phyloP scores from a whole-genome alignment of 139 green algal genomes.

The Volvox reticuliferus region DNA sequence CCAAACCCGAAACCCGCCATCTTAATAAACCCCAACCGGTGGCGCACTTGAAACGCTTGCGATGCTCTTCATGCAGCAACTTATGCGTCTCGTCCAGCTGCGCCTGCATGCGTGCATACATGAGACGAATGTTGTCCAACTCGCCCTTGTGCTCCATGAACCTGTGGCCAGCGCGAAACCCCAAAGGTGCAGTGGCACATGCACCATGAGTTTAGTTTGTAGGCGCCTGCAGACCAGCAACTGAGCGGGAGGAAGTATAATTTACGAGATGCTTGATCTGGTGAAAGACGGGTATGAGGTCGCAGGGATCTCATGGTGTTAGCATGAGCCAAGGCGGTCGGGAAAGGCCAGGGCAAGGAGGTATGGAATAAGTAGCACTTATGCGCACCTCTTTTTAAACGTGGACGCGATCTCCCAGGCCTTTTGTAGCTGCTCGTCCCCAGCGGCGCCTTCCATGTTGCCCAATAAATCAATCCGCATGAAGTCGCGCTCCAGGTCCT shows the following conservation, averaged over 20 bases:
- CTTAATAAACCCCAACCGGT: too few relatives aligned
- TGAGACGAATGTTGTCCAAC: conserved; percentile 63
- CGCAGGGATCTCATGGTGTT: too few relatives aligned
- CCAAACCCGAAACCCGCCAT: too few relatives aligned
- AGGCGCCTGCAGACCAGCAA: too few relatives aligned
- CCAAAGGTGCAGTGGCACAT: too few relatives aligned
- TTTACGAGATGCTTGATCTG: too few relatives aligned
- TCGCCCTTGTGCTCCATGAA: conserved; percentile 74
- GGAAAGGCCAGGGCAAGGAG: too few relatives aligned
- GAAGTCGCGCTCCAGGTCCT: conserved; percentile 67
- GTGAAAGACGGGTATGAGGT: too few relatives aligned
- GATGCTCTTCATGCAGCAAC: conserved; percentile 66
- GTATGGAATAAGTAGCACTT: too few relatives aligned
- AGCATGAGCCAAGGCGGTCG: too few relatives aligned
- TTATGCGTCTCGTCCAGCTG: conserved; percentile 70
- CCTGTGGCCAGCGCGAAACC: conserved; percentile 27
- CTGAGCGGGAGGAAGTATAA: too few relatives aligned
- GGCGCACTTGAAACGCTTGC: conserved; percentile 50
- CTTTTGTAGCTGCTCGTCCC: conserved; percentile 68
- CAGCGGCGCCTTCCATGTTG: conserved; percentile 23
- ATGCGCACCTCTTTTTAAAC: conserved; percentile 70
- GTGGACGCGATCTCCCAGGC: conserved; percentile 69
- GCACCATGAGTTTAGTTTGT: too few relatives aligned
- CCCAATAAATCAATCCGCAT: conserved; percentile 57
- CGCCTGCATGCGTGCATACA: conserved; percentile 65